These are phyloP conservation scores for Apiospora pterosperma DNA, from an alignment of 2,329 filamentous ascomycete genomes.

Conservation along the genomic window DNA sequence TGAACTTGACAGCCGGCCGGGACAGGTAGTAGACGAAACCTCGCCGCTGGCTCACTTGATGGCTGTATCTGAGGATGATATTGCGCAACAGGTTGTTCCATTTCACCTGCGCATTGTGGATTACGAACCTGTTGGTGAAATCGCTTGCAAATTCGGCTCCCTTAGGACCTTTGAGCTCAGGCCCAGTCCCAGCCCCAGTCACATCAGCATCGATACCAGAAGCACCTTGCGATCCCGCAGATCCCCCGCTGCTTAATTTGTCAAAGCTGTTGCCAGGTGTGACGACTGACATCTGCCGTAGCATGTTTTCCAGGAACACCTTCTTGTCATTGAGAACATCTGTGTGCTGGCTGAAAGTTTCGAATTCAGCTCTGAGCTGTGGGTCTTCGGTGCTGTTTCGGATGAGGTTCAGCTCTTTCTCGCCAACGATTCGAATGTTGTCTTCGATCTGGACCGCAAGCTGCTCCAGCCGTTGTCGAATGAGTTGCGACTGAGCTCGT, in stretches of 20 bases:
- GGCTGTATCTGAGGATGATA: conserved; percentile 94
- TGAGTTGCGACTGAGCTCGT: conserved; percentile 80
- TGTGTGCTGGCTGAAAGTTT: conserved; percentile 55
- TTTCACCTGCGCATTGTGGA: conserved; percentile 96
- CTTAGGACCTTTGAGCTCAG: conserved; percentile 57
- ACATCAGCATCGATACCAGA: neutral
- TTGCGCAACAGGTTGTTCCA: conserved; percentile 97
- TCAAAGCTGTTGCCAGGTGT: neutral
- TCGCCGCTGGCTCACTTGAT: conserved; percentile 92
- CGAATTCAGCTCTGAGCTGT: conserved; percentile 55
- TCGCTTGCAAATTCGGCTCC: conserved; percentile 84
- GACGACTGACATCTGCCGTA: conserved; percentile 44
- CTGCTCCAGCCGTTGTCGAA: conserved; percentile 74
- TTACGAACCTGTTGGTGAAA: conserved; percentile 97
- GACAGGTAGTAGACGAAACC: conserved; percentile 99
- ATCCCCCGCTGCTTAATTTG: conserved; percentile 29
- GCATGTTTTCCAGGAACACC: conserved; percentile 56
- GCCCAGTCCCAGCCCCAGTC: conserved; percentile 46
- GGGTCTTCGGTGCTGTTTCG: conserved; percentile 47
- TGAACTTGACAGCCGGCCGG: conserved; percentile 92
- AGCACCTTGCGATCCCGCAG: neutral
- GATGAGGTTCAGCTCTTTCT: conserved; percentile 68
- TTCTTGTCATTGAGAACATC: conserved; percentile 55
- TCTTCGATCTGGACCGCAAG: conserved; percentile 74
- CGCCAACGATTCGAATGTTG: conserved; percentile 69